Percentiles rank a stretch among this genome's conserved stretches.
phyloP scores from a whole-genome alignment of 1,284 basidiomycete species.

The Boletus calvinii region DNA sequence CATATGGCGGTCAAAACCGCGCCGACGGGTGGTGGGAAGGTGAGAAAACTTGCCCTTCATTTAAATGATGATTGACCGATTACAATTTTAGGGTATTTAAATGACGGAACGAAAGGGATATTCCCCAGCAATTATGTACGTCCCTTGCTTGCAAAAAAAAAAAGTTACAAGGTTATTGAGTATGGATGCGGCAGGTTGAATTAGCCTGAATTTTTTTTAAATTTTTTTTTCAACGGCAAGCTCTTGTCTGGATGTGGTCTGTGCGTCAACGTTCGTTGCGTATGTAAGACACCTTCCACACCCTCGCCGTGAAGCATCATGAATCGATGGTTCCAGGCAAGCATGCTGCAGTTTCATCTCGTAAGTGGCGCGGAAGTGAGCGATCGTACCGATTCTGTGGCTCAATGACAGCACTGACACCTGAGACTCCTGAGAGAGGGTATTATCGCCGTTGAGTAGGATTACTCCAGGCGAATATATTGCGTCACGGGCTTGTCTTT shows the following conservation, averaged over 20 bases:
- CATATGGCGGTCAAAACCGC: conserved; percentile 59
- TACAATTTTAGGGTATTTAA: conserved; percentile 53
- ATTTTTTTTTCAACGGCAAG: not conserved
- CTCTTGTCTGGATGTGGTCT: conserved; percentile 9
- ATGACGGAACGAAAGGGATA: conserved; percentile 65
- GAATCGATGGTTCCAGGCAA: conserved; percentile 17
- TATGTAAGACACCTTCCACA: conserved; percentile 29
- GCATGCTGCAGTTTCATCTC: conserved; percentile 26
- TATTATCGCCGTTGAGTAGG: conserved; percentile 20
- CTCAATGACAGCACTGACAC: conserved; percentile 14
- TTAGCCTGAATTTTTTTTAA: conserved; percentile 17
- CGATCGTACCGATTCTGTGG: conserved; percentile 21
- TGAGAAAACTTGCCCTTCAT: conserved; percentile 27
- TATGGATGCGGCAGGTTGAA: conserved; percentile 27
- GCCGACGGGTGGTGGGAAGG: conserved; percentile 86
- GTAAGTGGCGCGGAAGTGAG: conserved; percentile 35
- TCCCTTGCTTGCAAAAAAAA: conserved; percentile 17
- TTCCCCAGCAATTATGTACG: conserved; percentile 85
- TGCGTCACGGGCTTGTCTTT: conserved; percentile 24
- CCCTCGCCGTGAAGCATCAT: conserved; percentile 19
- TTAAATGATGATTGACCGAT: conserved; percentile 25
- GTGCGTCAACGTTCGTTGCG: conserved; percentile 21
- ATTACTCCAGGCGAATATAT: conserved; percentile 26
- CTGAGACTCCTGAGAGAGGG: conserved; percentile 14
- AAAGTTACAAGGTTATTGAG: conserved; percentile 23